Base-by-base conservation (phyloP, 148 eudicot genomes). In the Beta vulgaris region DNA sequence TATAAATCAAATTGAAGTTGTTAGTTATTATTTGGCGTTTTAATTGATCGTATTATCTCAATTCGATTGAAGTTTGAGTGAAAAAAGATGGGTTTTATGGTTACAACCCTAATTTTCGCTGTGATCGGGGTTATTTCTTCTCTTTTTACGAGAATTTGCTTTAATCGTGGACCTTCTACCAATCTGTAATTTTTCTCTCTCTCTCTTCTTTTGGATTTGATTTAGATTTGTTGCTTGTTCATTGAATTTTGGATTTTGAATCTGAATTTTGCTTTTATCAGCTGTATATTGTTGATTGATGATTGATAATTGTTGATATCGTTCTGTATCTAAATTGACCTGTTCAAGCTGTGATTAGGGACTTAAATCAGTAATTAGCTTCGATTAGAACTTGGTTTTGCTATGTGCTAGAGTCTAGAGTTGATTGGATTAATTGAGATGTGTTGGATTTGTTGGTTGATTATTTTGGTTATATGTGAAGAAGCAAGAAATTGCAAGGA, bases 111-210 rank as follows among this genome's bases (percentile, higher is more conserved):
- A 76, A 87, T 88, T 65, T 94, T 94, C 77, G 26, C 85, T 25
- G 89, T 85, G 80, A 68, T 94, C 28, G 97, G 98, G 49, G 61
- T 94, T 28, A 90, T 90, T 82, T 92, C 93, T 3, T 87, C 71
- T 54, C 86, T 95, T 23, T 88, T 88, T 37, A 78, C 88, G 82
- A 87, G 90, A 83, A 86, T 95, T 81, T 92, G 97, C 88, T 95
- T 82, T 90, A 95, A 89, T 78, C 84, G 85, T 83, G 97, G 98
- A 40, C 90, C 98, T 76, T 95, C 97, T 49, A 78, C 96, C 4
- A 90, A 92, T 85, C 89, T 92, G 98, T 94, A 92, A 79, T 58
- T 54, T 21, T 8, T 35, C 74, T 34, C 19, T 48, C 18, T 46
- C 26, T 34, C 35, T 68, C 34, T 4, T 31, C 62, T 48, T 3